phyloP scores from a whole-genome alignment of 1,139 yeast genomes.

The Groenewaldozyma sp. region DNA sequence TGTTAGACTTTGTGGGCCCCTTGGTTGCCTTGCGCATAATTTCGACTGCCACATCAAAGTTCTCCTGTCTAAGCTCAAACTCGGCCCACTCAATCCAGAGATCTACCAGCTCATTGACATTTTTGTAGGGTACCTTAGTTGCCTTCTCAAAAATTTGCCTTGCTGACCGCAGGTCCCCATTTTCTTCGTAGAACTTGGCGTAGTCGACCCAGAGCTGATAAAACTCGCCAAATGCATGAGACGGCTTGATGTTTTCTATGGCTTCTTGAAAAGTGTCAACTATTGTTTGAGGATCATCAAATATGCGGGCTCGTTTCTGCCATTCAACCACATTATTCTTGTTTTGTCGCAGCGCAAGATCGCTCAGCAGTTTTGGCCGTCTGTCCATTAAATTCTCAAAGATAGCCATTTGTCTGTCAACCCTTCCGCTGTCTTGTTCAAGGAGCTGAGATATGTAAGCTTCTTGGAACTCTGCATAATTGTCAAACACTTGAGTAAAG shows the following conservation, averaged over 20 bases:
- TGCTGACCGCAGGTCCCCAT: conserved; percentile 43
- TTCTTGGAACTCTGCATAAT: conserved; percentile 57
- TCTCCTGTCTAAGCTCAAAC: conserved; percentile 44
- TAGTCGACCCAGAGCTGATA: conserved; percentile 59
- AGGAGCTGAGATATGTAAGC: conserved; percentile 34
- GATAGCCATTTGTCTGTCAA: conserved; percentile 39
- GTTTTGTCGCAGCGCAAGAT: conserved; percentile 56
- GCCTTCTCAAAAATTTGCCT: conserved; percentile 57
- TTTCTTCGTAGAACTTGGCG: conserved; percentile 52
- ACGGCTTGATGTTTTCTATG: conserved; percentile 56
- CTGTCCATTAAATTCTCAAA: conserved; percentile 50
- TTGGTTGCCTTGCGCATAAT: conserved; percentile 45
- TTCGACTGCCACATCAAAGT: conserved; percentile 43
- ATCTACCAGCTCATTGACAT: conserved; percentile 55
- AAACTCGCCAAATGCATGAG: conserved; percentile 35
- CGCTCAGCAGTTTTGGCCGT: conserved; percentile 52
- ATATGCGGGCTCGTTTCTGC: conserved; percentile 50
- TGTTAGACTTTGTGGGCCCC: conserved; percentile 31
- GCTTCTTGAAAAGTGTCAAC: conserved; percentile 59
- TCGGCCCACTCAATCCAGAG: conserved; percentile 72
- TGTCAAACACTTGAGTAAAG: conserved; percentile 56
- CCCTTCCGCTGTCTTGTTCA: conserved; percentile 26
- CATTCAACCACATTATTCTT: conserved; percentile 56
- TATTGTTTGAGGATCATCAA: conserved; percentile 33
- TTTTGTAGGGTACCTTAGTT: conserved; percentile 57